Base-by-base conservation (phyloP, 148 eudicot species). In the Dianthus caryophyllus region DNA sequence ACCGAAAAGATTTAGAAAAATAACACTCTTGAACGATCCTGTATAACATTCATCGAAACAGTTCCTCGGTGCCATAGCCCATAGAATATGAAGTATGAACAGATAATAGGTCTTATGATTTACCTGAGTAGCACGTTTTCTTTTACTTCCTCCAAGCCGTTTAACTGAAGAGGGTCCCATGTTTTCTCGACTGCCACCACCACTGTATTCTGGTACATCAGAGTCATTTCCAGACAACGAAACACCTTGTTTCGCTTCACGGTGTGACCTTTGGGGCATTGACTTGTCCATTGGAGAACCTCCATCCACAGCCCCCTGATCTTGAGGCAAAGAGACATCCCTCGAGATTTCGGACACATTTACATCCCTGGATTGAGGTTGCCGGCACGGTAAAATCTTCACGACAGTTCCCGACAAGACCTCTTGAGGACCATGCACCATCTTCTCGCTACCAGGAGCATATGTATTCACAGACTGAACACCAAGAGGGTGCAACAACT, bases 91-190 rank as follows among this genome's bases (percentile, higher is more conserved):
- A 15, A 56, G 6, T 16, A 18, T 10, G 43, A 77, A 17, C 33
- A 57, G 36, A 72, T 48, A 43, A 43, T 17, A 9, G 43, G 20
- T 33, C 68, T 25, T 26, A 9, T n/a, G 8, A 29, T 60, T 41
- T 81, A 90, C 99, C 96, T 87, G 89, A 44, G 71, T 84, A 68
- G 49, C 71, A 78, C 96, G 79, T 82, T 81, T 88, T 73, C 97
- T 81, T 81, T 95, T 95, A 86, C 79, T 95, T 13, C 69, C 68
- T 41, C 84, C 84, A 33, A 64, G 53, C 61, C 77, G 73, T 76
- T 86, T 81, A 44, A 75, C 50, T 50, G 83, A 73, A 50, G 84
- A 80, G 71, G 81, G 74, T 29, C 66, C 77, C 18, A 70, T 70
- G 59, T 79, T 87, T 66, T 77, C 90, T 73, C 84, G 82, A 49